A percentile compares a stretch with the other conserved stretches of the same genome.
These are phyloP conservation scores for Crithidia acanthocephali DNA, from an alignment of 208 protist genomes.

Conservation along the genomic window DNA sequence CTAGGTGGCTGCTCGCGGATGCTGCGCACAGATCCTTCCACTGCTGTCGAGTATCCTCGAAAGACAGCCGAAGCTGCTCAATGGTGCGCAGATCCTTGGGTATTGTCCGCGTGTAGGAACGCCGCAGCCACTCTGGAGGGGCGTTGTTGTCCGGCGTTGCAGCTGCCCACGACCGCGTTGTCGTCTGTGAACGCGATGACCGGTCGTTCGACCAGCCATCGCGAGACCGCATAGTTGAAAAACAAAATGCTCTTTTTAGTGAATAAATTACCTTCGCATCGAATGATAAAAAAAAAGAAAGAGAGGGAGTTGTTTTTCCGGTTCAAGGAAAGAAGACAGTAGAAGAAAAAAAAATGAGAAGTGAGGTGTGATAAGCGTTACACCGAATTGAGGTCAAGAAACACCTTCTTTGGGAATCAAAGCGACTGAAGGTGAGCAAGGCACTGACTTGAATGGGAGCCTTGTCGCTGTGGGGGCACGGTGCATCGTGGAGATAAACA, in stretches of 20 bases:
- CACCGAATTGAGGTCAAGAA: too few relatives aligned
- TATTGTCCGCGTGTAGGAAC: conserved; percentile 72
- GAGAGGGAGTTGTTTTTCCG: conserved; percentile 1
- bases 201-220: not conserved
- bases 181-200: not conserved
- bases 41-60: conserved; percentile 53
- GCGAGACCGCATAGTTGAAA: conserved; percentile 1
- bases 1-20: not conserved
- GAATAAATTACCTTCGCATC: too few relatives aligned
- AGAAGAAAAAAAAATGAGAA: conserved; percentile 1
- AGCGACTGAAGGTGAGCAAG: too few relatives aligned
- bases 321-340: too few relatives aligned
- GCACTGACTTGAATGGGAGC: too few relatives aligned
- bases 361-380: too few relatives aligned
- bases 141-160: not conserved
- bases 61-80: conserved; percentile 44
- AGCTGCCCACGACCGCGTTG: not conserved
- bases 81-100: conserved; percentile 43
- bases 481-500: too few relatives aligned
- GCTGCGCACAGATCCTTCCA: conserved; percentile 38
- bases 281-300: too few relatives aligned
- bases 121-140: conserved; percentile 36
- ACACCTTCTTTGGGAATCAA: too few relatives aligned
- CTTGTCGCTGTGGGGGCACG: too few relatives aligned
- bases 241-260: too few relatives aligned